Conservation (phyloP, 805 yeast species). For the Kluyveromyces siamensis region DNA sequence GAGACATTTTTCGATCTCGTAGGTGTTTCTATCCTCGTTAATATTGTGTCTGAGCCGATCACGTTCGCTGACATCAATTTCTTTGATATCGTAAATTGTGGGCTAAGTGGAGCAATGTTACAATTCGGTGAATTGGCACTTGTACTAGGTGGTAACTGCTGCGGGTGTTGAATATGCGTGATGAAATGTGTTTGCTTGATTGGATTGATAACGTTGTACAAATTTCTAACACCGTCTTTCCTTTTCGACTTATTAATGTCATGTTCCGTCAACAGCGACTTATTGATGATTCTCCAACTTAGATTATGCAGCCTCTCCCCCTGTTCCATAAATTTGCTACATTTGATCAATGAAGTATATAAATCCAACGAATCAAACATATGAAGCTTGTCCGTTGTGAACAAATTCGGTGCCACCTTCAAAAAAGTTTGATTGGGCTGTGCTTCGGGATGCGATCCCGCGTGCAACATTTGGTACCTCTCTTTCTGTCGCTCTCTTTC, state of each 20-base stretch:
- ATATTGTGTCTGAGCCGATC: not conserved
- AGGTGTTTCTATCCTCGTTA: not conserved
- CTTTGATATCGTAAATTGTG: not conserved
- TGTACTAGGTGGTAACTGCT: not conserved
- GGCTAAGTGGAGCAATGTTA: not conserved
- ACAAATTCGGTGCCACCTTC: slow-evolving; percentile 25
- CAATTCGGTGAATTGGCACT: not conserved
- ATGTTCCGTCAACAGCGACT: slow-evolving; percentile 19
- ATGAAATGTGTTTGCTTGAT: not conserved
- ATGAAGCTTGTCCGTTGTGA: slow-evolving; percentile 24
- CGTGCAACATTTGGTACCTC: slow-evolving; percentile 1
- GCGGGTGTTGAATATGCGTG: not conserved
- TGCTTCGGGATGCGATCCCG: not conserved
- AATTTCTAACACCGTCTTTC: slow-evolving; percentile 28
- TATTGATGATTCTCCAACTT: slow-evolving; percentile 27
- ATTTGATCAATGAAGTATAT: slow-evolving; percentile 21
- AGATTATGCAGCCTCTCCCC: slow-evolving; percentile 28
- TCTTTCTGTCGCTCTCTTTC: not conserved
- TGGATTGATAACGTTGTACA: slow-evolving; percentile 23
- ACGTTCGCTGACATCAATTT: not conserved
- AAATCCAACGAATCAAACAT: slow-evolving; percentile 24
- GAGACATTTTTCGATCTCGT: not conserved
- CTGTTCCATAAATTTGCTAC: slow-evolving; percentile 19
- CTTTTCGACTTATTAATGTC: slow-evolving; percentile 23
- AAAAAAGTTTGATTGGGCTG: slow-evolving; percentile 10